These are phyloP conservation scores for Oenanthe sinensis DNA, from an alignment of 129 eudicot genomes.

Conservation along the genomic window DNA sequence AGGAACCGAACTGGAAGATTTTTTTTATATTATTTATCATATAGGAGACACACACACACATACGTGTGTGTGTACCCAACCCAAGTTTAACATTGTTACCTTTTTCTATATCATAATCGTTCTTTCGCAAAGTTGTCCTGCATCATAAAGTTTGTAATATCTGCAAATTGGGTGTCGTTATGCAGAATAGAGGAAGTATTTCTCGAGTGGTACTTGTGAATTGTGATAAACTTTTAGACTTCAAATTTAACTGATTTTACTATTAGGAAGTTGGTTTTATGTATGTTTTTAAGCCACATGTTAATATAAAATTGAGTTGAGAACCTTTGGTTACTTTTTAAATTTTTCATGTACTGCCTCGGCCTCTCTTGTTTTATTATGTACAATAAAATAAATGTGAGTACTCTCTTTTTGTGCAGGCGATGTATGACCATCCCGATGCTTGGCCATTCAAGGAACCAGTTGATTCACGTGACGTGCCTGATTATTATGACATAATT, in stretches of 20 bases:
- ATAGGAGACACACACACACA: no score
- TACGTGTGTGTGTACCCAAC: no score
- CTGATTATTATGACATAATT: slow-evolving; percentile 92
- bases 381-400: not conserved
- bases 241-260: not conserved
- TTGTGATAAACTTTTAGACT: not conserved
- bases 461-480: slow-evolving; percentile 86
- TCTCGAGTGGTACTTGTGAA: not conserved
- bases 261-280: not conserved
- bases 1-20: no score
- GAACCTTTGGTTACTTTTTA: not conserved
- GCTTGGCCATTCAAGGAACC: slow-evolving; percentile 99
- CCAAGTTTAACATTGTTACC: no score
- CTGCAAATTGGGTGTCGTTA: not conserved
- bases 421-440: slow-evolving; percentile 77
- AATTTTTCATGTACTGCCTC: not conserved
- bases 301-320: not conserved
- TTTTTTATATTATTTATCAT: no score
- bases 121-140: no score
- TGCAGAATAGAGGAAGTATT: not conserved
- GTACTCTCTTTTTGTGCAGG: slow-evolving; percentile 36
- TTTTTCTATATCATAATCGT: no score
- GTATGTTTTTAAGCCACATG: not conserved
- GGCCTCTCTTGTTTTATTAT: not conserved
- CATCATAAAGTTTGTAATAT: not conserved